Conservation (phyloP, 306 rosid genomes). For the Chamaecrista fasciculata region DNA sequence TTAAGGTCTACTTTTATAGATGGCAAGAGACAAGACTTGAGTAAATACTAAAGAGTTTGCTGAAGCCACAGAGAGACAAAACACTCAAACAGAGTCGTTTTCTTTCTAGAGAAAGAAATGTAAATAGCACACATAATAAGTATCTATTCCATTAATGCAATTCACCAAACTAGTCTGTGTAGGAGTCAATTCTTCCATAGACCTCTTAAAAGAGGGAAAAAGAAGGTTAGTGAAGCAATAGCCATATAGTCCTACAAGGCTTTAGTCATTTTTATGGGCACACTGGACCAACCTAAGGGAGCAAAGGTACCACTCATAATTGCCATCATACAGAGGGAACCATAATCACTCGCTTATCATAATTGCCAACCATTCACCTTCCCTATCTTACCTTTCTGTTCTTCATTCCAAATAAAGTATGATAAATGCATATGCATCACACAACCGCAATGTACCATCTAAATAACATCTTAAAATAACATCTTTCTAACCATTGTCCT, state of each 20-base stretch:
- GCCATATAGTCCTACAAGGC: not conserved
- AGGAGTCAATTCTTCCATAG: not conserved
- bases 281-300: not conserved
- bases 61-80: not conserved
- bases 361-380: not conserved
- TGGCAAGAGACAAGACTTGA: not conserved
- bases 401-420: too few species aligned
- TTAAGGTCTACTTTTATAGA: not conserved
- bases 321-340: not conserved
- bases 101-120: not conserved
- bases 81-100: not conserved
- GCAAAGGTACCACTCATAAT: not conserved
- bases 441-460: too few species aligned
- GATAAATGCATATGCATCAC: too few species aligned
- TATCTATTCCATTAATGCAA: constrained; percentile 17
- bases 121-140: not conserved
- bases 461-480: too few species aligned
- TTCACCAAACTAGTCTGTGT: not conserved
- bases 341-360: not conserved
- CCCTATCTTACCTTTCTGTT: not conserved
- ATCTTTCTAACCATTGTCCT: too few species aligned
- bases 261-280: not conserved
- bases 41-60: not conserved
- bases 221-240: not conserved
- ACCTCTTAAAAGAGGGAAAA: not conserved